Evolutionary conservation across 2,329 filamentous ascomycete species (phyloP), one percentile per base, ranked within the genome.

Genomic region (Aciculosporium take): DNA sequence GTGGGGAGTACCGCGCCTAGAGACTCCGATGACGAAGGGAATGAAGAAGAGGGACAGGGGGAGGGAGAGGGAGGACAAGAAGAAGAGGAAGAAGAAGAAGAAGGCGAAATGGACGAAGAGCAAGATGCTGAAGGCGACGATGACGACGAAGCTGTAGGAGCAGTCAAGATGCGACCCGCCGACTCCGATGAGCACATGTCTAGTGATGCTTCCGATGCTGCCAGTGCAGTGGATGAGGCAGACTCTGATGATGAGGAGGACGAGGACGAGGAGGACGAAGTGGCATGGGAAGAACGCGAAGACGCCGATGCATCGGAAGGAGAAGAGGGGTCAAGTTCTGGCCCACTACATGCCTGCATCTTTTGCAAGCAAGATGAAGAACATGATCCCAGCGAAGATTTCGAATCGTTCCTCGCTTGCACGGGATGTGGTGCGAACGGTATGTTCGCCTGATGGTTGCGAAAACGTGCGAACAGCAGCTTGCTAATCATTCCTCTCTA

Each of bases 291-390:
- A 23, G 38, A 45, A 9, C 41, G 44, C 17, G 41, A 30, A 15
- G 27, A 45, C 29, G 44, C 44, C 15, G 44, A 34, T 28, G 44
- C 41, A 18, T n/a, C n/a, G n/a, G 44, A 40, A 36, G 44, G 34
- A 32, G 44, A 45, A 34, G 48, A 47, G 21, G 47, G 46, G 9
- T 48, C 48, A 17, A 41, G 43, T 36, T 33, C 37, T 36, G 41
- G 25, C 33, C 65, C 67, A 13, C 46, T 57, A 40, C 65, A 62
- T 35, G 49, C 56, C 40, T 68, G 60, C 63, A 82, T 86, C 49
- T 93, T 89, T 54, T 95, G 88, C 63, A 78, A 79, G 43, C 72
- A 85, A 57, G 79, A 84, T 49, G 85, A 93, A 62, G 83, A 91
- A 41, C 71, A 89, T 48, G 85, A 89, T 51, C 84, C 84, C 1